These are phyloP conservation scores for Bacterosira constricta DNA, from an alignment of 108 stramenopile genomes.

Conservation along the genomic window DNA sequence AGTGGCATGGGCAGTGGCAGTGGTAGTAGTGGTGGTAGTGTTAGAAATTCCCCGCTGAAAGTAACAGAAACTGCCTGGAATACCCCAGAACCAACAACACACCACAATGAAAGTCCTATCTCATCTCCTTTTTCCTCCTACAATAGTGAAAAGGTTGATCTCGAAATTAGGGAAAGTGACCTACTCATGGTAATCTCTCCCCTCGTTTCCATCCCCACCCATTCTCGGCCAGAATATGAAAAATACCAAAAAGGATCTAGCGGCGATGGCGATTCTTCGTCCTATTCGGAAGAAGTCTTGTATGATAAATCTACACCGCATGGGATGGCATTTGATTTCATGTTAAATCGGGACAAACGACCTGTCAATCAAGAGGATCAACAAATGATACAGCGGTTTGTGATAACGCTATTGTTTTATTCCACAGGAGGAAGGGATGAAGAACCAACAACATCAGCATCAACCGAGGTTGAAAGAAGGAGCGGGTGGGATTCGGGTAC, in stretches of 20 bases:
- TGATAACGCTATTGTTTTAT: constrained; percentile 38
- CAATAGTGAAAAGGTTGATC: background rate
- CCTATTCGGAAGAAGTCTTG: constrained; percentile 16
- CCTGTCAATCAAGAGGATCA: constrained; percentile 11
- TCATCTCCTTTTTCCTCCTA: background rate
- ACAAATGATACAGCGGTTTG: constrained; percentile 31
- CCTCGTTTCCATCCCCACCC: constrained; percentile 19
- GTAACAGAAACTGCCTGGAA: background rate
- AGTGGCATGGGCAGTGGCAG: background rate
- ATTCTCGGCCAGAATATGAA: constrained; percentile 32
- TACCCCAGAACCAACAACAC: background rate
- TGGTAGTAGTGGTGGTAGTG: background rate
- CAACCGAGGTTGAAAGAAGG: background rate
- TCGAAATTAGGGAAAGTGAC: constrained; percentile 13
- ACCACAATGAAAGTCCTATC: background rate
- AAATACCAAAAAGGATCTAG: constrained; percentile 15
- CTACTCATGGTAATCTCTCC: constrained; percentile 21
- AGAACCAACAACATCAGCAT: background rate
- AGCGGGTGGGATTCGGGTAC: constrained; percentile 33
- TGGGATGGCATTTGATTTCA: constrained; percentile 48
- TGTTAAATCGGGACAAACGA: constrained; percentile 38
- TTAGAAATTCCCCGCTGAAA: too few species aligned
- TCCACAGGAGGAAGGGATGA: constrained; percentile 40
- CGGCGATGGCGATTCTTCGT: background rate
- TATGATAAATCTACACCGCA: constrained; percentile 40